Base-by-base conservation (phyloP, 1,139 yeast species). In the Lodderomyces margitis region DNA sequence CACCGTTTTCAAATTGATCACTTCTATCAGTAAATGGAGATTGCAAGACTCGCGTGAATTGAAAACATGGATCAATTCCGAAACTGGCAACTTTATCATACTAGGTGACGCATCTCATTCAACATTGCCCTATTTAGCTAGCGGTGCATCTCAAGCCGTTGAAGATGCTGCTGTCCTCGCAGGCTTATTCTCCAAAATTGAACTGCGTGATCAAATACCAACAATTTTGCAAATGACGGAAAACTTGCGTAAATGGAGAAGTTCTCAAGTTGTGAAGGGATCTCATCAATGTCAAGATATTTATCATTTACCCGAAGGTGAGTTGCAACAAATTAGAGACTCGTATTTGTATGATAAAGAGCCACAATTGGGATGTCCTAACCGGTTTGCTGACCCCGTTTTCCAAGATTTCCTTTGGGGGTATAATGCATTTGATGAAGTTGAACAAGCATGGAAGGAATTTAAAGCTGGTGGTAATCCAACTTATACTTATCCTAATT, bases 21-120 rank as follows among this genome's bases (percentile, higher is more conserved):
- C 55, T 20, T 46, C 48, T 5, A 56, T 59, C 15, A 49, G 53
- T 35, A 62, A 63, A 46, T 64, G 70, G 70, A 52, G 56, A 42
- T 52, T 64, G 21, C 61, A 59, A 39, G 57, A 55, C 40, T 50
- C 59, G 35, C 43, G 50, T n/a, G 66, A 61, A 42, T 51, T 62
- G 41, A 53, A 52, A 11, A 50, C 53, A 8, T 52, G 55, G 55
- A 48, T 50, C 21, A 55, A 44, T 39, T n/a, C 14, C 24, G 45
- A 47, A 16, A 46, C 46, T 19, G 57, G 53, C n/a, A 51, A 49
- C 20, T 54, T 64, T 19, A 61, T 59, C 15, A 51, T 66, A 23
- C 38, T 66, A 14, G 71, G 71, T n/a, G 74, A 66, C 49, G 62
- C 70, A 2, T 62, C 66, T 19, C 74, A 68, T 48, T 64, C 73